Base-by-base conservation (phyloP, 2,329 filamentous ascomycete genomes). In the Scolecobasidium constrictum region DNA sequence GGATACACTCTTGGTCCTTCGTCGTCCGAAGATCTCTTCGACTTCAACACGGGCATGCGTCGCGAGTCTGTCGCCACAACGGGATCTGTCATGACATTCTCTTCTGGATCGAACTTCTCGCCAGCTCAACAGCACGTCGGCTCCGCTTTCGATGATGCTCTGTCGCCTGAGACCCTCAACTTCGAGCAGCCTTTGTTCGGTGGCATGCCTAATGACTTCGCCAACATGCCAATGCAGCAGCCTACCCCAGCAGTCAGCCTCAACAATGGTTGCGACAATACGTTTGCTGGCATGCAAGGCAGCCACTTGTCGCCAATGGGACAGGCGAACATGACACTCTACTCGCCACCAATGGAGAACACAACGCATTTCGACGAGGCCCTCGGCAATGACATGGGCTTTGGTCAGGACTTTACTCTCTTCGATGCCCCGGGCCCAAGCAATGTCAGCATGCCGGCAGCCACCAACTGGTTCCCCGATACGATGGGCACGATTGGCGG, bases 261-360 rank as follows among this genome's bases (percentile, higher is more conserved):
- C 19, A 47, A 42, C 37, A 19, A 23, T 26, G 43, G 20, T 15
- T 38, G 36, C 19, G 23, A 35, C 5, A 19, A 40, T n/a, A 13
- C 39, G 37, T 31, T 33, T 28, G 21, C 33, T 4, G 35, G 48
- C n/a, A 49, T 55, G 28, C 51, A 61, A 5, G 56, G 60, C 26
- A 28, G 36, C 19, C 79, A 84, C 47, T 72, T 86, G 47, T 86
- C 82, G 3, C 81, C 81, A 6, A 69, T 71, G 42, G 82, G 78
- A 4, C 81, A 85, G 52, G 71, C 73, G 26, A 78, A 81, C 46
- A 65, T 77, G 2, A 83, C 84, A 64, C 70, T 86, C 22, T 82
- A 72, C 60, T 82, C 81, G 7, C 78, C 82, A 38, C 70, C 71
- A 34, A 79, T 78, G 0, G 59, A 77, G 46, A 65, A 66, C 15